Conservation (phyloP, 306 rosid genomes). For the Cucurbita pepo region DNA sequence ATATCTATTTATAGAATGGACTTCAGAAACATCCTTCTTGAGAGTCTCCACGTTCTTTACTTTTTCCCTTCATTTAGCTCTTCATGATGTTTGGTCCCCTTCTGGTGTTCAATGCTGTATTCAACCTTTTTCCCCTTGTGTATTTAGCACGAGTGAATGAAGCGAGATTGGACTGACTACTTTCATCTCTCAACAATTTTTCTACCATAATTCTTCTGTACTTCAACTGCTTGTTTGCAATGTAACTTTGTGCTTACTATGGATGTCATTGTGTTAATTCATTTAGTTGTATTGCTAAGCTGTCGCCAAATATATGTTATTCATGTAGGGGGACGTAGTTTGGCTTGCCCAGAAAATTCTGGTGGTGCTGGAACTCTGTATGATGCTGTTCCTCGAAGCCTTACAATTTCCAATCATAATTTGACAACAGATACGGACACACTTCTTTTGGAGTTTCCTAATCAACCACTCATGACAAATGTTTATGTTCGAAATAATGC, state of each 20-base stretch:
- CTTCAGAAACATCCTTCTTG: background rate
- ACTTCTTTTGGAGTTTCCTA: conserved; percentile 89
- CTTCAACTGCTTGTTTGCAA: background rate
- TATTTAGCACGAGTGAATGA: background rate
- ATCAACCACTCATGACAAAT: conserved; percentile 94
- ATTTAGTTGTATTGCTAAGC: background rate
- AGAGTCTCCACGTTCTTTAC: background rate
- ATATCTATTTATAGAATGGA: background rate
- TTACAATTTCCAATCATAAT: conserved; percentile 61
- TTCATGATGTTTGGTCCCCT: background rate
- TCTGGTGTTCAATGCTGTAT: background rate
- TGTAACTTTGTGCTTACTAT: background rate
- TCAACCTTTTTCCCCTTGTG: background rate
- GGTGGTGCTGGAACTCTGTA: conserved; percentile 96
- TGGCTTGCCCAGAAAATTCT: conserved; percentile 70
- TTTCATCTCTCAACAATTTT: background rate
- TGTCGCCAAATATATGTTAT: background rate
- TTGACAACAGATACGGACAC: conserved; percentile 81
- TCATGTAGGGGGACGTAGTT: conserved; percentile 76
- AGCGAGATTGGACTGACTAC: background rate
- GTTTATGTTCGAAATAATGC: conserved; percentile 83
- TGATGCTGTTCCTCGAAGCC: conserved; percentile 94
- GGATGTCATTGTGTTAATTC: background rate
- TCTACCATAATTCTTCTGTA: background rate
- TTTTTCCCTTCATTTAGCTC: background rate